These are phyloP conservation scores for Aspergillus glaucus DNA, from an alignment of 2,329 filamentous ascomycete species.

Conservation along the genomic window DNA sequence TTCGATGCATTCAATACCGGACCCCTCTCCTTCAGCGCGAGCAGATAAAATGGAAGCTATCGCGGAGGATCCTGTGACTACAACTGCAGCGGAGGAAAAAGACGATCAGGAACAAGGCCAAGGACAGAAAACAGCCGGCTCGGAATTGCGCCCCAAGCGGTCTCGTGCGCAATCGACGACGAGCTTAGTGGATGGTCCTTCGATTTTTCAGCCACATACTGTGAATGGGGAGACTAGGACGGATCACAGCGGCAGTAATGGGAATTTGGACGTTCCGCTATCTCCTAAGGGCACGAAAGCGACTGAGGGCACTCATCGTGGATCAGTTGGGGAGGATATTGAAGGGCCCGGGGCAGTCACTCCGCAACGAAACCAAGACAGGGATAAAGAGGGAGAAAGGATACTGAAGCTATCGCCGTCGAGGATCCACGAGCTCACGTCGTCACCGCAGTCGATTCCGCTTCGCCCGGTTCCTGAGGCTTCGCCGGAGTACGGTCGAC, in stretches of 20 bases:
- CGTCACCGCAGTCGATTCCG: conserved; percentile 50
- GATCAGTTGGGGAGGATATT: conserved; percentile 25
- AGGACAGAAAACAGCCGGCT: neutral
- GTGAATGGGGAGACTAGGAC: neutral
- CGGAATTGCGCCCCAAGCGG: neutral
- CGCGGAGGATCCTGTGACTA: neutral
- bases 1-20: neutral
- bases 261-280: neutral
- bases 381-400: conserved; percentile 25
- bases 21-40: neutral
- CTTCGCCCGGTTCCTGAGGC: conserved; percentile 34
- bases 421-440: conserved; percentile 50
- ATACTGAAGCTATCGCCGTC: conserved; percentile 49
- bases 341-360: conserved; percentile 9
- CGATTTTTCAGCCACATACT: neutral
- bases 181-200: neutral
- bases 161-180: neutral
- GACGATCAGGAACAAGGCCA: neutral
- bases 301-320: conserved; percentile 3
- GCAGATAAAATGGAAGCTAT: neutral
- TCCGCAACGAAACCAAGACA: conserved; percentile 17
- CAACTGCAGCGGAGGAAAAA: neutral
- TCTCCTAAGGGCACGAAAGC: neutral
- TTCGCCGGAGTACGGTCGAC: conserved; percentile 12
- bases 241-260: neutral